phyloP scores from a whole-genome alignment of 768 basidiomycete species.

The Russula lepida region DNA sequence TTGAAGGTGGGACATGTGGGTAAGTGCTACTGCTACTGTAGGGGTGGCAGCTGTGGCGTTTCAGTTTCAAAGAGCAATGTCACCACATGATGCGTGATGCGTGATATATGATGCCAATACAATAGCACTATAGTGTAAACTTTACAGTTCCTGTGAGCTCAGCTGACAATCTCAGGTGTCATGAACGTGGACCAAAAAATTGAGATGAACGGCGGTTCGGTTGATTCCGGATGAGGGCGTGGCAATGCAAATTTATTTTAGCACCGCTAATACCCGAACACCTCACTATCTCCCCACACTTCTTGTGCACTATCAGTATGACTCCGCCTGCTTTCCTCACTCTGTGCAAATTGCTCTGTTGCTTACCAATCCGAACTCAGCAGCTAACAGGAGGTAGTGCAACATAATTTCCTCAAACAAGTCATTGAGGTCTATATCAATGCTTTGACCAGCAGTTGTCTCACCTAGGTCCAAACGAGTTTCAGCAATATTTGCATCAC shows the following conservation, averaged over 20 bases:
- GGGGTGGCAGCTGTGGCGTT: neutral
- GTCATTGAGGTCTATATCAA: neutral
- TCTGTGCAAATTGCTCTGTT: neutral
- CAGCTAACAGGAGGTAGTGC: neutral
- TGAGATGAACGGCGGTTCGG: neutral
- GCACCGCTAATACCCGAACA: neutral
- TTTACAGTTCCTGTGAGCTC: neutral
- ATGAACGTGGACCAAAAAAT: neutral
- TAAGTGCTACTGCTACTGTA: neutral
- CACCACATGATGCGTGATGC: neutral
- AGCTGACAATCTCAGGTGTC: neutral
- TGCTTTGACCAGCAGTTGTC: neutral
- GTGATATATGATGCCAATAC: neutral
- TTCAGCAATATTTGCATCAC: neutral
- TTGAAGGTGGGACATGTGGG: neutral
- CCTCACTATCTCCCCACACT: neutral
- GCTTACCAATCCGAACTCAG: neutral
- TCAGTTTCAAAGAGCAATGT: neutral
- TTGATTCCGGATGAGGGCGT: neutral
- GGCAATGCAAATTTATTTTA: conserved; percentile 2
- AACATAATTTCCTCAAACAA: neutral
- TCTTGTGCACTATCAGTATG: neutral
- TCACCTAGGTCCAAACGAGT: neutral
- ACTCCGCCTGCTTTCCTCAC: neutral
- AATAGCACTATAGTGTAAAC: no score